These are phyloP conservation scores for Dactylellina cionopaga DNA, from an alignment of 2,329 filamentous ascomycete genomes.

Conservation along the genomic window DNA sequence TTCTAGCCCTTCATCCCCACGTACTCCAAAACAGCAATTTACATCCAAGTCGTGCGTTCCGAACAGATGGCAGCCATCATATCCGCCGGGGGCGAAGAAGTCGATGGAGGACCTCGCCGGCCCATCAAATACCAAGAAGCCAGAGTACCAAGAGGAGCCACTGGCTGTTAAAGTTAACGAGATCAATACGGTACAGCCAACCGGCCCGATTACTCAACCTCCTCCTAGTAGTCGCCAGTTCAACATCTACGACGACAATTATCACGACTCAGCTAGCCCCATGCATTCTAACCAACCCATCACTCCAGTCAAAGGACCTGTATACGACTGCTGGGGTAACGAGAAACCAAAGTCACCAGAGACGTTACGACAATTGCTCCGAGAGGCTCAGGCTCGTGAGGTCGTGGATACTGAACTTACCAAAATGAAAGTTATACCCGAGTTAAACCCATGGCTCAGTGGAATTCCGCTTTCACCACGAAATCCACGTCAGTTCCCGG, in stretches of 20 bases:
- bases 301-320: not conserved
- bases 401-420: slow-evolving; percentile 4
- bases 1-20: slow-evolving; percentile 15
- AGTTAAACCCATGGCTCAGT: too few relatives aligned
- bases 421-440: slow-evolving; percentile 9
- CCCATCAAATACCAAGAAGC: not conserved
- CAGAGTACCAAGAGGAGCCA: not conserved
- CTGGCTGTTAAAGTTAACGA: too few relatives aligned
- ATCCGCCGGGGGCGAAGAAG: slow-evolving; percentile 4
- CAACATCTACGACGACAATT: not conserved
- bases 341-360: not conserved
- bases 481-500: not conserved
- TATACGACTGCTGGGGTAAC: not conserved
- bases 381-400: slow-evolving; percentile 10
- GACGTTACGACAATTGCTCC: not conserved
- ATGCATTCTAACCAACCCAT: not conserved
- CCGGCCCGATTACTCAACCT: not conserved
- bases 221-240: not conserved
- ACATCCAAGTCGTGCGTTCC: slow-evolving; percentile 19
- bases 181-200: too few relatives aligned
- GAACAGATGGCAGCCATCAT: slow-evolving; percentile 16
- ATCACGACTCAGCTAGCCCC: not conserved
- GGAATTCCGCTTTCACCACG: too few relatives aligned
- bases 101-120: not conserved
- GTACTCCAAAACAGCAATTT: slow-evolving; percentile 20